These are phyloP conservation scores for Aquilaria sinensis DNA, from an alignment of 345 rosid species.

Conservation along the genomic window DNA sequence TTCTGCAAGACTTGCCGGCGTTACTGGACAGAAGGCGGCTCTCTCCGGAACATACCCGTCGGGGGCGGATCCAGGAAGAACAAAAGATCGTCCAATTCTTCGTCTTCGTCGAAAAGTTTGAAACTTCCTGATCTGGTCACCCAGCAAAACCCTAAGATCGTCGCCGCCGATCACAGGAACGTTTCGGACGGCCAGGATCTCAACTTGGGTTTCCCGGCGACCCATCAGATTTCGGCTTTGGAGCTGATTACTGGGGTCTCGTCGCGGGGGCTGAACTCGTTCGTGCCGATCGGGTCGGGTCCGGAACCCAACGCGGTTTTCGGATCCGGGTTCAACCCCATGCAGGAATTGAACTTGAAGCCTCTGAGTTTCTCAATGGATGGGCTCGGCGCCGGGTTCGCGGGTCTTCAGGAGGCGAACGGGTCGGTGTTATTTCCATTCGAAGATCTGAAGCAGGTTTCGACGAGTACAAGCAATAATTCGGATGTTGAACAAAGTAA, in stretches of 20 bases:
- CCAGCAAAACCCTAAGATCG: slow-evolving; percentile 54
- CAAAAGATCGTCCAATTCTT: slow-evolving; percentile 61
- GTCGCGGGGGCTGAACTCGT: slow-evolving; percentile 53
- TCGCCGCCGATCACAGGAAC: no score
- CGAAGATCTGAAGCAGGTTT: slow-evolving; percentile 84
- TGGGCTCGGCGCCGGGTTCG: slow-evolving; percentile 55
- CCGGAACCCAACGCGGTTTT: slow-evolving; percentile 49
- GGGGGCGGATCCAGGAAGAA: slow-evolving; percentile 99
- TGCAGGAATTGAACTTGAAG: slow-evolving; percentile 77
- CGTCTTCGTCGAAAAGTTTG: slow-evolving; percentile 23
- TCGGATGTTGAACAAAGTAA: slow-evolving; percentile 24
- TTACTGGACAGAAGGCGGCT: slow-evolving; percentile 99
- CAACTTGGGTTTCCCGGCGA: slow-evolving; percentile 52
- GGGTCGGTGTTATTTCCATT: slow-evolving; percentile 85
- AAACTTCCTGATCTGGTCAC: slow-evolving; percentile 62
- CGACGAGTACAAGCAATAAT: slow-evolving; percentile 24
- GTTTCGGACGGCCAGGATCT: slow-evolving; percentile 65
- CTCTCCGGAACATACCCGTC: slow-evolving; percentile 90
- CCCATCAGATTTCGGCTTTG: slow-evolving; percentile 53
- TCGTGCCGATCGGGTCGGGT: slow-evolving; percentile 49
- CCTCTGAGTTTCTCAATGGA: slow-evolving; percentile 68
- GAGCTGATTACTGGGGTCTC: slow-evolving; percentile 68
- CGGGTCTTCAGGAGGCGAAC: slow-evolving; percentile 35
- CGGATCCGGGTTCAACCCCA: slow-evolving; percentile 43
- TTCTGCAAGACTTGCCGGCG: slow-evolving; percentile 96